These are phyloP conservation scores for Micromonas commoda DNA, from an alignment of 139 green algal genomes.

Conservation along the genomic window DNA sequence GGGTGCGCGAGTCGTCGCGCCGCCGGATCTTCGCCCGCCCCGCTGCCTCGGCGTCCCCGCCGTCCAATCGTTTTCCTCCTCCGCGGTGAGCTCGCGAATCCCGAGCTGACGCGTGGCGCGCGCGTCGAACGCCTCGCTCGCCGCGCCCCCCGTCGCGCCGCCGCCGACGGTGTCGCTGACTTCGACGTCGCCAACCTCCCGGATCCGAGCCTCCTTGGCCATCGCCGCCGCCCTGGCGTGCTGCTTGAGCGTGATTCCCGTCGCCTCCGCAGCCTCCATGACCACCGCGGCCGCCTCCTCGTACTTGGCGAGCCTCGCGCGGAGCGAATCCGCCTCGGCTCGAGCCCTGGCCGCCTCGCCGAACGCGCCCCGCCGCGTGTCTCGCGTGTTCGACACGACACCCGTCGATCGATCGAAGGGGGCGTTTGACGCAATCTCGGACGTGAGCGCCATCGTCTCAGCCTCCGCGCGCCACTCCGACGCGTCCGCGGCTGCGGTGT, in stretches of 20 bases:
- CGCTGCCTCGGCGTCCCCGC: no score
- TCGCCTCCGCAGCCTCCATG: not conserved
- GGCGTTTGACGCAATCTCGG: no score
- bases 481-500: not conserved
- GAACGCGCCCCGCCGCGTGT: not conserved
- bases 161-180: not conserved
- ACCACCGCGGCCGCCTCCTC: constrained; percentile 11
- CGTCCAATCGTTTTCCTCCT: no score
- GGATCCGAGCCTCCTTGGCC: not conserved
- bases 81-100: no score
- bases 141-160: not conserved
- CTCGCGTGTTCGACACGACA: no score
- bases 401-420: no score
- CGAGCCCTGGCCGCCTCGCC: constrained; percentile 6
- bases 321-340: not conserved
- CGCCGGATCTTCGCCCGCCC: no score
- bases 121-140: not conserved
- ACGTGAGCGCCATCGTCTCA: constrained; percentile 5
- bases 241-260: not conserved
- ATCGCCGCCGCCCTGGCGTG: not conserved
- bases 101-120: no score
- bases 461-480: constrained; percentile 4
- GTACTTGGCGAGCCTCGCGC: not conserved
- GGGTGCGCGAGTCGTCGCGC: no score
- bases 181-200: not conserved